Evolutionary conservation across 257 asterid species (phyloP), one percentile per base, ranked within the genome.

Genomic region (Schizonepeta tenuifolia): DNA sequence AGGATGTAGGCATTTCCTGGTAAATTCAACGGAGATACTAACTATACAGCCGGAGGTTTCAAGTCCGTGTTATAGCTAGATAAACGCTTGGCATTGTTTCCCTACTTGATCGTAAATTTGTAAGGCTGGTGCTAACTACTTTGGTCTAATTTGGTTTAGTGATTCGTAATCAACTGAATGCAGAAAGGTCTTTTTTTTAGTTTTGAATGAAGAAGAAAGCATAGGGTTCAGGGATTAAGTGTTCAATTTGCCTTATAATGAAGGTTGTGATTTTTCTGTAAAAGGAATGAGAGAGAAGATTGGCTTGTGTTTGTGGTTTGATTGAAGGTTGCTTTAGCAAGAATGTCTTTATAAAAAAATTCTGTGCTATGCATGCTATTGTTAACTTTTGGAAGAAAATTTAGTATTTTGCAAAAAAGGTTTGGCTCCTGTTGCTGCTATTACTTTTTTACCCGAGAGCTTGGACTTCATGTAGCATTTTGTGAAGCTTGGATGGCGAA

Each of bases 271-370:
- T 20, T 61, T 44, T 35, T 28, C 17, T 43, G 68, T 61, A 43
- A 57, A 24, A 38, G 9, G n/a, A 38, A 78, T 14, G 41, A 3
- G 55, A 7, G 24, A 21, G 38, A 15, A 15, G 26, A 41, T 31
- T 8, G 46, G 24, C 9, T 57, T 24, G 21, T 46, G 18, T 40
- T 43, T 43, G 3, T 4, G 44, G 69, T 78, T 54, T 1, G 63
- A 63, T 56, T 46, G 58, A 40, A 35, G 51, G 47, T 62, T 61
- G 7, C 7, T 18, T 74, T 36, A 14, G 43, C 69, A 41, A 68
- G 54, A 35, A 14, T 57, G 41, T 13, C 36, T 41, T 6, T 65
- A 7, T 24, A 12, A 18, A 15, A 41, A 53, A 21, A 33, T 4
- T 28, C 13, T n/a, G 26, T 14, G 58, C 11, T 15, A 20, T 55